Conservation (phyloP, 176 grass and related monocot species). For the Triticum aestivum region IWGSC_CS_RefSeq_v2.1 NC_057810.1:123600051-123600550, state of each 20-base stretch:
- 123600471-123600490: neutral
- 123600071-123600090: neutral
- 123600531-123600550: neutral
- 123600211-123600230: neutral
- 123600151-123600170: neutral
- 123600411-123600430: conserved; percentile 2
- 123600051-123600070: neutral
- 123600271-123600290: neutral
- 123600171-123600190: neutral
- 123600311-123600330: neutral
- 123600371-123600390: neutral
- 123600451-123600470: neutral
- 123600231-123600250: neutral
- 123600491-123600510: neutral
- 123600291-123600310: neutral
- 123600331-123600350: neutral
- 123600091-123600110: neutral
- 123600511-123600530: neutral
- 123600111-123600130: neutral
- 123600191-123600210: neutral
- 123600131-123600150: neutral
- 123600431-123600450: neutral
- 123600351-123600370: neutral
- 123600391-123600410: neutral
- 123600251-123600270: neutral